A percentile compares a stretch with the other conserved stretches of the same genome.
phyloP scores from a whole-genome alignment of 2,329 filamentous ascomycete species.

The Neocucurbitaria cava region DNA sequence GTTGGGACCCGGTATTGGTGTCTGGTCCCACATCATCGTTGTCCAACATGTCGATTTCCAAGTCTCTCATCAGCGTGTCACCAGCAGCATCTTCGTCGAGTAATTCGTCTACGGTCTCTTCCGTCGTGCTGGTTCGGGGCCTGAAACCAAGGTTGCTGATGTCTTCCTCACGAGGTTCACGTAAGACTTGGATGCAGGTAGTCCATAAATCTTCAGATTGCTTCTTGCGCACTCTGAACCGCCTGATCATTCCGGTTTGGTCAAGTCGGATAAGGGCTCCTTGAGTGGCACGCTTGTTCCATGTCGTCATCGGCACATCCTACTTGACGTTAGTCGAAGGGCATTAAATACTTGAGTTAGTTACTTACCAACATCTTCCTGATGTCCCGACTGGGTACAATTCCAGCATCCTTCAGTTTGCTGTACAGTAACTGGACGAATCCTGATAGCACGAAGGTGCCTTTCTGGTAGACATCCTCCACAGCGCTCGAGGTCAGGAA shows the following conservation, averaged over 20 bases:
- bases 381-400: conserved; percentile 62
- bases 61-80: conserved; percentile 38
- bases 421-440: conserved; percentile 59
- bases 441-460: conserved; percentile 56
- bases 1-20: conserved; percentile 15
- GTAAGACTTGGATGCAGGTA: conserved; percentile 51
- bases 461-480: conserved; percentile 44
- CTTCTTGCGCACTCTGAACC: conserved; percentile 42
- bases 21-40: conserved; percentile 25
- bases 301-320: conserved; percentile 42
- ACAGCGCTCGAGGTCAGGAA: conserved; percentile 35
- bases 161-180: conserved; percentile 46
- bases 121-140: conserved; percentile 16
- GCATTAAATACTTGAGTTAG: no score
- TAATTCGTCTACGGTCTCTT: conserved; percentile 24
- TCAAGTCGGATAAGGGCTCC: conserved; percentile 50
- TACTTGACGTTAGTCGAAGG: conserved; percentile 23
- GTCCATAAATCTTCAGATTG: conserved; percentile 36
- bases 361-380: conserved; percentile 54
- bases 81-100: conserved; percentile 41
- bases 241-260: conserved; percentile 50
- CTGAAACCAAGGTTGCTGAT: conserved; percentile 41
- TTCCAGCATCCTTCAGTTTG: conserved; percentile 57
- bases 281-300: conserved; percentile 49
- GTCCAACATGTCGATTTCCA: conserved; percentile 41